These are phyloP conservation scores for Colletotrichum camelliae DNA, from an alignment of 2,329 filamentous ascomycete genomes.

Conservation along the genomic window DNA sequence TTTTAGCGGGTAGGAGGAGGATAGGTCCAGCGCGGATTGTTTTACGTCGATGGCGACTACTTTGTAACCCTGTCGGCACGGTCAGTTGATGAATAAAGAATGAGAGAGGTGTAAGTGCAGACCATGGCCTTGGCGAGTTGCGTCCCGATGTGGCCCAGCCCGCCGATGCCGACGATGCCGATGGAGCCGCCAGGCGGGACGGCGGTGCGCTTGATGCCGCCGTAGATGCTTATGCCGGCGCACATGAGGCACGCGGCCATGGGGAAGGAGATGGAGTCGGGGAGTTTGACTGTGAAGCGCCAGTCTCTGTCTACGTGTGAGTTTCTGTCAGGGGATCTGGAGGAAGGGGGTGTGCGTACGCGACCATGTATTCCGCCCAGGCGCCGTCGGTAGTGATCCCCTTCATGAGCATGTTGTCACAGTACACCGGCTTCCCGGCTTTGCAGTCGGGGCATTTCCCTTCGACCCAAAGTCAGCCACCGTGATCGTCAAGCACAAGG, in stretches of 20 bases:
- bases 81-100: background rate
- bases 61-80: background rate
- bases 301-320: background rate
- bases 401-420: constrained; percentile 16
- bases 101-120: background rate
- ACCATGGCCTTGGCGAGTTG: constrained; percentile 21
- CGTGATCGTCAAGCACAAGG: too few species aligned
- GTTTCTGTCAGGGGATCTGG: background rate
- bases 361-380: constrained; percentile 20
- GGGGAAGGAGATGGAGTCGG: background rate
- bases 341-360: background rate
- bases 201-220: constrained; percentile 10
- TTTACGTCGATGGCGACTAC: constrained; percentile 15
- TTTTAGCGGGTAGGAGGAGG: constrained; percentile 2
- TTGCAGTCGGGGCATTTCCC: constrained; percentile 13
- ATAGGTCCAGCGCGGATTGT: constrained; percentile 8
- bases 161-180: constrained; percentile 17
- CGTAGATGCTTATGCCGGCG: constrained; percentile 21
- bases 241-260: constrained; percentile 18
- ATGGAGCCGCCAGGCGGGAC: constrained; percentile 7
- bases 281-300: constrained; percentile 16
- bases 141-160: constrained; percentile 18
- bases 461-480: background rate
- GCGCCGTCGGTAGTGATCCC: constrained; percentile 9
- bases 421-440: constrained; percentile 8